A percentile compares a stretch with the other conserved stretches of the same genome.
Evolutionary conservation across 2,329 filamentous ascomycete genomes (phyloP).

Genomic region (Fusarium sp.): DNA sequence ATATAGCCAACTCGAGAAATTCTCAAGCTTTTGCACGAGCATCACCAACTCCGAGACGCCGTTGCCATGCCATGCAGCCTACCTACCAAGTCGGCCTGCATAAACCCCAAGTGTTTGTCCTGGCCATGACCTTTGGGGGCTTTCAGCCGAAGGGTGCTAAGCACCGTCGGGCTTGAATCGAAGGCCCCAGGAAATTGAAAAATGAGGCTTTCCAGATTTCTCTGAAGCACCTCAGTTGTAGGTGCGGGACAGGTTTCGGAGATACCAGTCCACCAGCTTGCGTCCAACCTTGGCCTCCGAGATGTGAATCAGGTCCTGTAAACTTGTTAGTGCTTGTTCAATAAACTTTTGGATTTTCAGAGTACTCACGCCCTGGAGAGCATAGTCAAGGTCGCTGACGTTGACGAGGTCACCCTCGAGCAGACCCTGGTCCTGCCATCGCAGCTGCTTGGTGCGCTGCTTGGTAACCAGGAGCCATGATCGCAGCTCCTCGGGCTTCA

Average conservation of each 20-base stretch:
- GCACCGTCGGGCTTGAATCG: conserved; percentile 21
- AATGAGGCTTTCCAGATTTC: conserved; percentile 42
- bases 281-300: conserved; percentile 98
- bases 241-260: conserved; percentile 94
- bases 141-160: conserved; percentile 11
- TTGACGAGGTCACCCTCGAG: conserved; percentile 94
- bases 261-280: conserved; percentile 98
- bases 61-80: conserved; percentile 55
- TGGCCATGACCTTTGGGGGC: conserved; percentile 35
- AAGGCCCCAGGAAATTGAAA: conserved; percentile 35
- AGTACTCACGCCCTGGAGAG: conserved; percentile 85
- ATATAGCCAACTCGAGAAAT: conserved; percentile 46
- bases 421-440: conserved; percentile 89
- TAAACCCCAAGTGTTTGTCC: conserved; percentile 43
- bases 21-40: conserved; percentile 47
- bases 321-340: conserved; percentile 18
- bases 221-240: conserved; percentile 69
- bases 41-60: conserved; percentile 58
- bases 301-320: conserved; percentile 93
- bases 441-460: conserved; percentile 95
- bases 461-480: conserved; percentile 97
- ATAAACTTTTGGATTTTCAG: not conserved
- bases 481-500: conserved; percentile 94
- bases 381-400: conserved; percentile 96
- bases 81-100: conserved; percentile 49